Percentiles rank a stretch among this genome's conserved stretches.
These are phyloP conservation scores for Daedalea quercina DNA, from an alignment of 768 basidiomycete genomes.

Conservation along the genomic window DNA sequence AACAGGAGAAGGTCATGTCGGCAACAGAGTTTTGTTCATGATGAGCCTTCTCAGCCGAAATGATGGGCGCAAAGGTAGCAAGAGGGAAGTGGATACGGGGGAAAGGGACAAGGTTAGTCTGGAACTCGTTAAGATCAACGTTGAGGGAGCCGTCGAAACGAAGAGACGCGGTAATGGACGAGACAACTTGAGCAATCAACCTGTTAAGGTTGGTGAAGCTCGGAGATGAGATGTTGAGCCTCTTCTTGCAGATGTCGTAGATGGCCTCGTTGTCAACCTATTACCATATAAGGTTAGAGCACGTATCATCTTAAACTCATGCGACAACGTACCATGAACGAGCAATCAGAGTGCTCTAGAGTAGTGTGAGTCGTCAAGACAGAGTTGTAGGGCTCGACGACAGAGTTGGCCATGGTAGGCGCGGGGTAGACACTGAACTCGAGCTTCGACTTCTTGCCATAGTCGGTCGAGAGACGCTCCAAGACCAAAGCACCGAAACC, in stretches of 20 bases:
- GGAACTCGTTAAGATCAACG: conserved; percentile 67
- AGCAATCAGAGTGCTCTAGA: conserved; percentile 99
- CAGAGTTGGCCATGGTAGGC: conserved; percentile 88
- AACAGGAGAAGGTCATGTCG: conserved; percentile 70
- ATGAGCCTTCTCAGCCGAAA: conserved; percentile 56
- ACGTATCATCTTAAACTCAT: background rate
- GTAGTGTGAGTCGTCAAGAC: conserved; percentile 98
- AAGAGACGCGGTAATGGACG: conserved; percentile 39
- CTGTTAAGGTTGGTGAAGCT: conserved; percentile 62
- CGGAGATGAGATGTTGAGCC: conserved; percentile 49
- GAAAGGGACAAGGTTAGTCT: conserved; percentile 64
- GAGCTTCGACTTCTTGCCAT: conserved; percentile 98
- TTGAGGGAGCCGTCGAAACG: conserved; percentile 64
- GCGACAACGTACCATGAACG: conserved; percentile 76
- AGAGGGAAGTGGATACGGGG: conserved; percentile 66
- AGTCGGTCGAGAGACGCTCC: conserved; percentile 95
- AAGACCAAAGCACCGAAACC: conserved; percentile 97
- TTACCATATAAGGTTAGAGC: background rate
- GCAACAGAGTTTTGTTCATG: conserved; percentile 67
- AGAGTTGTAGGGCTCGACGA: conserved; percentile 99
- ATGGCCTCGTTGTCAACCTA: conserved; percentile 59
- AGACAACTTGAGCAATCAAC: conserved; percentile 60
- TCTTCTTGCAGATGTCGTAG: conserved; percentile 58
- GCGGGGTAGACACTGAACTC: conserved; percentile 99
- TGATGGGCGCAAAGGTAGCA: conserved; percentile 60